These are phyloP conservation scores for Leptodermis oblonga DNA, from an alignment of 257 asterid genomes.

Conservation along the genomic window DNA sequence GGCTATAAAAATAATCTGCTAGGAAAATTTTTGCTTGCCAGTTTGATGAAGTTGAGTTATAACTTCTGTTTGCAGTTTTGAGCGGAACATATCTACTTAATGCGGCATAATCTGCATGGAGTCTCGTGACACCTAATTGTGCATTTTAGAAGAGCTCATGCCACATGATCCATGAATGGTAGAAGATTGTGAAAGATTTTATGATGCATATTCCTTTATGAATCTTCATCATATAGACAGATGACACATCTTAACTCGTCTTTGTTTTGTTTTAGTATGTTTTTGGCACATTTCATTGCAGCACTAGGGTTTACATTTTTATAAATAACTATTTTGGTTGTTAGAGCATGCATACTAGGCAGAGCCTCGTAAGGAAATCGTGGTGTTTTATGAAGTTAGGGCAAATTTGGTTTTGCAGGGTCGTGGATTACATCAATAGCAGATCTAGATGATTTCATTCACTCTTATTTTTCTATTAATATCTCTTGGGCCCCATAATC, in stretches of 20 bases:
- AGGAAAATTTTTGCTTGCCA: neutral
- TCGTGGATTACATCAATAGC: neutral
- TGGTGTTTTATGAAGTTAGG: neutral
- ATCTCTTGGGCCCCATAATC: neutral
- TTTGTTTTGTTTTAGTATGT: neutral
- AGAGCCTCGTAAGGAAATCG: neutral
- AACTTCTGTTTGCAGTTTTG: neutral
- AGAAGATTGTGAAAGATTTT: neutral
- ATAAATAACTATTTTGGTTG: no score
- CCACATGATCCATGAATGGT: neutral
- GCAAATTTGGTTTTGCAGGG: neutral
- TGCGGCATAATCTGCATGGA: neutral
- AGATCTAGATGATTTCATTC: neutral
- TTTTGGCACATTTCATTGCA: no score
- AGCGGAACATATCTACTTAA: no score
- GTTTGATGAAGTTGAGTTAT: neutral
- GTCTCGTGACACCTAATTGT: no score
- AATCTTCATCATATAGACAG: neutral
- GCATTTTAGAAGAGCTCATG: neutral
- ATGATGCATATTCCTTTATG: neutral
- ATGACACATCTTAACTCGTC: neutral
- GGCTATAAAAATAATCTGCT: neutral
- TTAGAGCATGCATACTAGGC: neutral
- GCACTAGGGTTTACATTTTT: no score
- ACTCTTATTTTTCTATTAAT: neutral